Evolutionary conservation across 129 eudicot species (phyloP), one percentile per base, ranked within the genome.

Genomic region (Escallonia herrerae): DNA sequence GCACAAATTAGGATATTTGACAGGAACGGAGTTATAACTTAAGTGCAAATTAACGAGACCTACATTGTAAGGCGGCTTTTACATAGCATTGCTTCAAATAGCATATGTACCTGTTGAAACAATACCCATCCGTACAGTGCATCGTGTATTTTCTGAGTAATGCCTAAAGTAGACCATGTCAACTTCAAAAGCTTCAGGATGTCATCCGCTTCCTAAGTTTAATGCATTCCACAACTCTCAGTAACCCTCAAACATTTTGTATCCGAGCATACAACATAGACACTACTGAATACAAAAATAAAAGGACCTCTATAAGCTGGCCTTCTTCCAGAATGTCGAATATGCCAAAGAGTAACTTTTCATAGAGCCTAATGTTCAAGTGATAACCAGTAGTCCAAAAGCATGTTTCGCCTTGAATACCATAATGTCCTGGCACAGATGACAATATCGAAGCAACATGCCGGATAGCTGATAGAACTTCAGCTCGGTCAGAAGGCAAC

Each of bases 281-380:
- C 39, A 58, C 64, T 42, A 72, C 5, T 51, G 6, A 41, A 65
- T 6, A 58, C 67, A 38, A 43, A 67, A 33, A 49, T 75, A 58
- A 4, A 41, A 8, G 15, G 42, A 91, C 98, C 95, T 80, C 90
- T 42, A 93, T 71, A 55, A 93, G 81, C 56, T 89, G 91, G 57
- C 91, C 86, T 70, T 93, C 99, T 55, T 93, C 99, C 74, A 93
- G 74, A 73, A 82, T 84, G 71, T 93, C 99, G 76, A 93, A 93
- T 56, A 93, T 72, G 48, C 91, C 82, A 67, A 74, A 83, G 39
- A 93, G 84, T 65, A 93, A 76, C 72, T 81, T 93, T 83, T 86
- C 96, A 70, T 93, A 93, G 51, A 93, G 89, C 57, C 96, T 82
- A 56, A 86, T 68, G 52, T 86, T 81, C 61, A 93, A 77, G 67